phyloP scores from a whole-genome alignment of 371 early-diverging fungal species.

The Actinomortierella wolfii region DNA sequence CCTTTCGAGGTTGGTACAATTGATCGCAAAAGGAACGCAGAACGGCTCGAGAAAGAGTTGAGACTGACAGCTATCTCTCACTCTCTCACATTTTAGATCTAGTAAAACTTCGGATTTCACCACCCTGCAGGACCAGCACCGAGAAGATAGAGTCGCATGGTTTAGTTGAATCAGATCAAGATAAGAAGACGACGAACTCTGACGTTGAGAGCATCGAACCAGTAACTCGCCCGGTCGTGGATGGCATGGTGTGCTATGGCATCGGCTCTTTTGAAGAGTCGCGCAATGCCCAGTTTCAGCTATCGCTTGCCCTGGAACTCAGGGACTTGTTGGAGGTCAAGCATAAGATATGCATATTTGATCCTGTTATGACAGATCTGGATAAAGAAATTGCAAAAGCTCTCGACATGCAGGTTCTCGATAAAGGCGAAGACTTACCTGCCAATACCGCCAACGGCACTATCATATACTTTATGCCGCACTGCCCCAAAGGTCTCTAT shows the following conservation, averaged over 20 bases:
- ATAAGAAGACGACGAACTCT: no score
- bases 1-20: no score
- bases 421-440: conserved; percentile 50
- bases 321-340: conserved; percentile 48
- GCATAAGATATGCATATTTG: conserved; percentile 61
- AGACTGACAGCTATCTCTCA: no score
- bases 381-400: conserved; percentile 54
- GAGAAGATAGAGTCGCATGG: no score
- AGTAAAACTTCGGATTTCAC: no score
- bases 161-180: no score
- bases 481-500: conserved; percentile 69
- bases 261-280: conserved; percentile 65
- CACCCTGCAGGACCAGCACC: no score
- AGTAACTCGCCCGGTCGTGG: no score
- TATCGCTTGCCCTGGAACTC: conserved; percentile 55
- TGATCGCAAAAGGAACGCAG: no score
- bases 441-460: conserved; percentile 41
- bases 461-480: conserved; percentile 71
- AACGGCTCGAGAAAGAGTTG: no score
- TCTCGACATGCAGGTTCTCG: conserved; percentile 48
- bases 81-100: no score
- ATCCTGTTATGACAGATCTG: conserved; percentile 64
- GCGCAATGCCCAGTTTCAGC: conserved; percentile 62
- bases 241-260: conserved; percentile 68
- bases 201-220: no score